Evolutionary conservation across 1,139 yeast species (phyloP).

Genomic region (Pichia sp.): DNA sequence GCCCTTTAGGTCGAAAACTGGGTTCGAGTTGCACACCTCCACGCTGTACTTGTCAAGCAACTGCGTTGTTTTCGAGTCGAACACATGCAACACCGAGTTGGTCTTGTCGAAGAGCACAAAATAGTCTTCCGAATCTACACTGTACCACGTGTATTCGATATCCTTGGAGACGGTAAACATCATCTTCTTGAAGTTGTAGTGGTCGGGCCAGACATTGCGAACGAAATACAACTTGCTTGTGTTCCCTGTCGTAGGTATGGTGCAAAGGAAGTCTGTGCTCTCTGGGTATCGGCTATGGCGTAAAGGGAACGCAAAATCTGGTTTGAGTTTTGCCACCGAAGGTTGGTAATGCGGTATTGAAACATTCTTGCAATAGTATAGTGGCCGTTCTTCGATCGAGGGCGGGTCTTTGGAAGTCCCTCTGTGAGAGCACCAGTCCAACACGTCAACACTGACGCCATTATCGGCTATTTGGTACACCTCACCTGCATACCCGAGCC

Average conservation of each 20-base stretch:
- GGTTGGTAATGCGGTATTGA: too few relatives aligned
- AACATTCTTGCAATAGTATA: too few relatives aligned
- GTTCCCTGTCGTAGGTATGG: too few relatives aligned
- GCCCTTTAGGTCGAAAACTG: conserved; percentile 49
- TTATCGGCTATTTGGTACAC: conserved; percentile 26
- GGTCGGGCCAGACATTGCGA: background rate
- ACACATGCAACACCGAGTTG: conserved; percentile 17
- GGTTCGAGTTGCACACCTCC: conserved; percentile 37
- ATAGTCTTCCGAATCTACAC: conserved; percentile 16
- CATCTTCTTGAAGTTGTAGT: background rate
- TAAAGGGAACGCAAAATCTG: too few relatives aligned
- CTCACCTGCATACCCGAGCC: conserved; percentile 45
- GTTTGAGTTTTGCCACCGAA: too few relatives aligned
- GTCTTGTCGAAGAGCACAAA: conserved; percentile 20
- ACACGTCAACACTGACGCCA: too few relatives aligned
- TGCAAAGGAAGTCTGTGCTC: too few relatives aligned
- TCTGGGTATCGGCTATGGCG: too few relatives aligned
- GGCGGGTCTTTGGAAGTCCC: too few relatives aligned
- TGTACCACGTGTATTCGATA: conserved; percentile 2
- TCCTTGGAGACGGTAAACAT: background rate
- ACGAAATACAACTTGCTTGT: too few relatives aligned
- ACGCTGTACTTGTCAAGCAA: conserved; percentile 29
- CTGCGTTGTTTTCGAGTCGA: conserved; percentile 1
- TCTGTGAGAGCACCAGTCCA: too few relatives aligned
- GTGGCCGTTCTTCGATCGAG: too few relatives aligned